Evolutionary conservation across 805 yeast species (phyloP), one percentile per base, ranked within the genome.

Genomic region (Myxozyma melibiosi): DNA sequence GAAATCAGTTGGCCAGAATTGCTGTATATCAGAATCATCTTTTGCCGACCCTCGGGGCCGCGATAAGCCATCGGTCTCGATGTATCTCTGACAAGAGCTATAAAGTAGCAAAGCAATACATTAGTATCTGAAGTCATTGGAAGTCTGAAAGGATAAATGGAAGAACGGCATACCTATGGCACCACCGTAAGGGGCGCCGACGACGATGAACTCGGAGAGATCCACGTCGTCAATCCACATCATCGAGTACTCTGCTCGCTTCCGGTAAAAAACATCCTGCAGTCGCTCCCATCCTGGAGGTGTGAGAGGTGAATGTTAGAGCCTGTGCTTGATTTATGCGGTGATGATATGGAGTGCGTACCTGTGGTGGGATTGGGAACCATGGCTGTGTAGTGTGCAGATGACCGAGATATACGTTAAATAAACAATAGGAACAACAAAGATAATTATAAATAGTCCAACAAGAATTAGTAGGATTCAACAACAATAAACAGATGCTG

Each of bases 251-350:
- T 60, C 62, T 5, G 44, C 28, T 5, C 64, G 51, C 41, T 60
- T 76, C 53, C 86, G 75, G 64, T 89, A 90, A 69, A 80, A 88
- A 8, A 82, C 85, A 69, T 83, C 82, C 52, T 82, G 84, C 18
- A 90, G 77, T 62, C 85, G 79, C 69, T 90, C 96, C 97, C 97
- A 90, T 42, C 79, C 79, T 59, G 78, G 55, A 47, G 47, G 66
- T 67, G 51, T 66, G 69, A n/a, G 65, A 46, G 35, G 67, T 67
- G n/a, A n/a, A n/a, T 55, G 79, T 49, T 28, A 68, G 59, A 75
- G 76, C 3, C 78, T 78, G 65, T 74, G 75, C 54, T 76, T 70
- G 25, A 77, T 3, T 77, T 66, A 54, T 76, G 79, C 53, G 74
- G 67, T 25, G 76, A 68, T 2, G 78, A 78, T 1, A 76, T 64